phyloP scores from a whole-genome alignment of 148 eudicot genomes.

The Silene conica region DNA sequence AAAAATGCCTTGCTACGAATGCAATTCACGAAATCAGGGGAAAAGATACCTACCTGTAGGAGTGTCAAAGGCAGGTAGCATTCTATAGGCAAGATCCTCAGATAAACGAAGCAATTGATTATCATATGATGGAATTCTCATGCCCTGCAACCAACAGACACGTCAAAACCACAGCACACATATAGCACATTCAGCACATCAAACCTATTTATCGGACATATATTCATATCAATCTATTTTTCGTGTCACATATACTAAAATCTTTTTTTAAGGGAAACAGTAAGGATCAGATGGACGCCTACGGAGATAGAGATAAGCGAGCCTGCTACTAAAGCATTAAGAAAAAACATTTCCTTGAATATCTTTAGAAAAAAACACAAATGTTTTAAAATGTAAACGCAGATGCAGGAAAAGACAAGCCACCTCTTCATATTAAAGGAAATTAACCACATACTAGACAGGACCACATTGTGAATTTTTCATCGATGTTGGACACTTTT shows the following conservation, averaged over 20 bases:
- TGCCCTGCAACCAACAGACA: slow-evolving; percentile 52
- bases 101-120: slow-evolving; percentile 82
- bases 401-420: background rate
- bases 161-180: background rate
- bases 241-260: background rate
- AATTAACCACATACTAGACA: background rate
- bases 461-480: background rate
- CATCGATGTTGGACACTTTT: background rate
- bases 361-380: background rate
- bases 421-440: background rate
- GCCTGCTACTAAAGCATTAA: background rate
- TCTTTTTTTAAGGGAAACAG: background rate
- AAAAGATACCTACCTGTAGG: slow-evolving; percentile 87
- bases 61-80: slow-evolving; percentile 97
- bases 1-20: background rate
- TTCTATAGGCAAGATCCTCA: slow-evolving; percentile 79
- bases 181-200: background rate
- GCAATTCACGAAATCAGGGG: slow-evolving; percentile 1
- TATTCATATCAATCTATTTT: background rate
- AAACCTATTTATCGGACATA: background rate
- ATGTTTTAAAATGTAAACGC: background rate
- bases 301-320: background rate
- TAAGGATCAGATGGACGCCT: background rate
- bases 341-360: background rate
- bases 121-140: slow-evolving; percentile 86